phyloP scores from a whole-genome alignment of 805 yeast genomes.

The Isabelozyma rhagii region DNA sequence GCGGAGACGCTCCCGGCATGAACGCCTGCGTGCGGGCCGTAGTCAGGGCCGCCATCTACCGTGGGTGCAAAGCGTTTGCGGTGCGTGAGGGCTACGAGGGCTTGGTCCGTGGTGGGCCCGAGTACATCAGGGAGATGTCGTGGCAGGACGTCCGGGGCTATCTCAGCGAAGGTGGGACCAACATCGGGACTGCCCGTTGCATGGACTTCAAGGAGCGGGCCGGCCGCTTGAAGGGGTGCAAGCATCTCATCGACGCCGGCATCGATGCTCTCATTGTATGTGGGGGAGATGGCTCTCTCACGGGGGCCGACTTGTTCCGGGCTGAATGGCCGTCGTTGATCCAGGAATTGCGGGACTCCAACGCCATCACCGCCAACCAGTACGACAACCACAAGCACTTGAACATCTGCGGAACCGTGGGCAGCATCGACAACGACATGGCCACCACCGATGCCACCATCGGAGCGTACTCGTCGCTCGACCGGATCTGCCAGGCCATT shows the following conservation, averaged over 20 bases:
- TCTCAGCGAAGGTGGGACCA: conserved; percentile 90
- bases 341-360: conserved; percentile 59
- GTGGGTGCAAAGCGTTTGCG: conserved; percentile 88
- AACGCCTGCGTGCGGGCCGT: conserved; percentile 94
- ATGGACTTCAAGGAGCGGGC: conserved; percentile 77
- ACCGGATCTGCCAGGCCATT: conserved; percentile 87
- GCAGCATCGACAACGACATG: conserved; percentile 98
- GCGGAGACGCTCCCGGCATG: conserved; percentile 99
- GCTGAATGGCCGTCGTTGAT: conserved; percentile 91
- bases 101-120: conserved; percentile 78
- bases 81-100: conserved; percentile 96
- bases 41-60: conserved; percentile 84
- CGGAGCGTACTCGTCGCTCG: conserved; percentile 93
- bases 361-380: conserved; percentile 56
- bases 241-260: conserved; percentile 79
- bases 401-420: conserved; percentile 91
- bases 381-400: conserved; percentile 63
- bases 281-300: conserved; percentile 98
- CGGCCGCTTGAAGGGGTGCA: conserved; percentile 82
- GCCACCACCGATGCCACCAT: conserved; percentile 94
- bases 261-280: conserved; percentile 94
- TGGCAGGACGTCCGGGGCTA: conserved; percentile 97
- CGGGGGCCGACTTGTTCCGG: conserved; percentile 95
- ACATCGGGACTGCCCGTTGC: conserved; percentile 95
- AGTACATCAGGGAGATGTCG: conserved; percentile 65